Conservation (phyloP, 1,284 basidiomycete species). For the Heterobasidion irregulare region DNA sequence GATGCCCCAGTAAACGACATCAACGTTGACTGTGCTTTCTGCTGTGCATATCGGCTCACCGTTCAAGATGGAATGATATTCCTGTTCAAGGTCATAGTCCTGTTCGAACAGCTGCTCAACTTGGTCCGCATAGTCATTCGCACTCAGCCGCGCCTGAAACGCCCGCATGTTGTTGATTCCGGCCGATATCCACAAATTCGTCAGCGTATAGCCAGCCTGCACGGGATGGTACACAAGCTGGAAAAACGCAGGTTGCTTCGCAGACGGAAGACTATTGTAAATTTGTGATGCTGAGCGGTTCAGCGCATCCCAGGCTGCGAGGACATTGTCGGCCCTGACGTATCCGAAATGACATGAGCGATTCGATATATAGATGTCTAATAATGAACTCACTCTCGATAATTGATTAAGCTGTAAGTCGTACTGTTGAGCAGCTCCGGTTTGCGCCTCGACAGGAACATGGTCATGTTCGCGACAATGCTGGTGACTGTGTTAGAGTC, state of each 20-base stretch:
- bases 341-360: background rate
- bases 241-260: conserved; percentile 53
- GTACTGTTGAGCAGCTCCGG: conserved; percentile 59
- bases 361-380: background rate
- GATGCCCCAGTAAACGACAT: background rate
- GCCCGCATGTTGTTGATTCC: conserved; percentile 56
- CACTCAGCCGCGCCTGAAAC: conserved; percentile 54
- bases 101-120: conserved; percentile 49
- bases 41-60: conserved; percentile 25
- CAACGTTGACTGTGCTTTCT: background rate
- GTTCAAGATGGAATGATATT: conserved; percentile 51
- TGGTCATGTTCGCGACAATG: conserved; percentile 52
- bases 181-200: conserved; percentile 47
- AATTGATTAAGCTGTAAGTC: conserved; percentile 55
- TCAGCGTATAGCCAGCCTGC: conserved; percentile 47
- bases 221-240: conserved; percentile 60
- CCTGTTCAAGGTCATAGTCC: conserved; percentile 48
- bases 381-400: conserved; percentile 48
- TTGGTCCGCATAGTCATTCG: conserved; percentile 47
- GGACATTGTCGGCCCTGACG: conserved; percentile 45
- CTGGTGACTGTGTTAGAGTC: conserved; percentile 34
- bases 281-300: conserved; percentile 42
- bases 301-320: conserved; percentile 40
- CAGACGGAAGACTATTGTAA: conserved; percentile 40
- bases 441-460: conserved; percentile 55